phyloP scores from a whole-genome alignment of 2,329 filamentous ascomycete genomes.

The Graphiopsis chlorocephala region DNA sequence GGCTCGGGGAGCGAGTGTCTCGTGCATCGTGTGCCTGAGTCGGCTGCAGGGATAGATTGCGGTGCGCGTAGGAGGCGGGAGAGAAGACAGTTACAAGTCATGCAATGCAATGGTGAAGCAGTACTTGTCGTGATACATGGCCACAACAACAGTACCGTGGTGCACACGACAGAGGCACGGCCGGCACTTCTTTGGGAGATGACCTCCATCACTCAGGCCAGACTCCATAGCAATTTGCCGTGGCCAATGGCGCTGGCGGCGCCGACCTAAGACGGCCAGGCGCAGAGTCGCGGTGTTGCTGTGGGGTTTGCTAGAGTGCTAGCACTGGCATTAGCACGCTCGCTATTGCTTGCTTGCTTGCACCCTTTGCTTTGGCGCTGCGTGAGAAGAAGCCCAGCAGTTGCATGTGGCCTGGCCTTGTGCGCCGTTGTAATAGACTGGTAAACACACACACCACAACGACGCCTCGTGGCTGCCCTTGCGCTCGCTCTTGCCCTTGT shows the following conservation, averaged over 20 bases:
- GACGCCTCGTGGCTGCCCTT: background rate
- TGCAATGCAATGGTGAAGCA: background rate
- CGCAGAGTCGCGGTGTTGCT: slow-evolving; percentile 2
- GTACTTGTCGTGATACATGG: background rate
- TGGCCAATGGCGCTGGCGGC: background rate
- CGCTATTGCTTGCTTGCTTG: background rate
- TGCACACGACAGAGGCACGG: background rate
- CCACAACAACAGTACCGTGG: no score
- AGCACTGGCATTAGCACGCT: background rate
- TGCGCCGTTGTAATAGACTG: background rate
- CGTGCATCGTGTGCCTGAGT: background rate
- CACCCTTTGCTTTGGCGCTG: background rate
- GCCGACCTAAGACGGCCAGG: background rate
- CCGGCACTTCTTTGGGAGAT: background rate
- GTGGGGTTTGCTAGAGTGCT: background rate
- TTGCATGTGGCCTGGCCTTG: background rate
- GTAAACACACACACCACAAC: background rate
- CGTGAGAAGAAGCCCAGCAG: background rate
- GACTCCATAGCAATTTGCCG: slow-evolving; percentile 13
- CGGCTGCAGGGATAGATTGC: background rate
- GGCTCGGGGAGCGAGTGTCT: background rate
- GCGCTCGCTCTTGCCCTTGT: background rate
- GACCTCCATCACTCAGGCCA: background rate
- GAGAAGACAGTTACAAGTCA: background rate
- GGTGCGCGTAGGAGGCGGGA: background rate